Base-by-base conservation (phyloP, 768 basidiomycete species). In the Stropharia rugosoannulata region DNA sequence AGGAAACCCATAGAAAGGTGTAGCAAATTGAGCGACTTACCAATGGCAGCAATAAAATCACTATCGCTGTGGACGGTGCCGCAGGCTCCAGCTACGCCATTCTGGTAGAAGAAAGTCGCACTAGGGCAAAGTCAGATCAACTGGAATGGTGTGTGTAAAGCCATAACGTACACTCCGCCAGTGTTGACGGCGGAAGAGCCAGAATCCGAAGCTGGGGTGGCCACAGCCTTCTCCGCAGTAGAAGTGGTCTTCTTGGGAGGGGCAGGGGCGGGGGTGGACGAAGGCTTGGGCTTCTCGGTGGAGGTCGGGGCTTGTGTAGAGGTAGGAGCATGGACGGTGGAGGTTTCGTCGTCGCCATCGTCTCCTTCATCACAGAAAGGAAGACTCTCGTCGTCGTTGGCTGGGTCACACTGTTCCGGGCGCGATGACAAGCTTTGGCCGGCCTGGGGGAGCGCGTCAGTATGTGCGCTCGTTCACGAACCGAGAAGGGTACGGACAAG, bases 81-180 rank as follows among this genome's bases (percentile, higher is more conserved):
- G 69, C 95, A 97, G 5, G 91, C 89, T 51, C 95, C 95, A 7
- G 89, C 75, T 38, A 76, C 76, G 45, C 87, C 89, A 45, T 81
- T 73, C 76, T 92, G 90, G 71, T 76, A 81, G 76, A 80, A 93
- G 69, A 70, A 88, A 2, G 86, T 88, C 37, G 81, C 86, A 57
- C 84, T 85, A 29, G 41, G 52, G 47, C 44, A 48, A 48, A n/a
- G 15, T 35, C 29, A 55, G 15, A 22, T 60, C 22, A 63, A 55
- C 32, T 59, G n/a, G 15, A n/a, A 35, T 13, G 50, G 27, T 55
- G 52, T 13, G 57, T 8, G 42, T 22, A 16, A 43, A 42, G 32
- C 3, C n/a, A 22, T n/a, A 57, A 70, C 77, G 49, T 70, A 81
- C 85, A 73, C 57, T 72, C 83, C 85, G 61, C 76, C 72, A 39